These are phyloP conservation scores for Candida neerlandica DNA, from an alignment of 1,139 yeast species.

Conservation along the genomic window DNA sequence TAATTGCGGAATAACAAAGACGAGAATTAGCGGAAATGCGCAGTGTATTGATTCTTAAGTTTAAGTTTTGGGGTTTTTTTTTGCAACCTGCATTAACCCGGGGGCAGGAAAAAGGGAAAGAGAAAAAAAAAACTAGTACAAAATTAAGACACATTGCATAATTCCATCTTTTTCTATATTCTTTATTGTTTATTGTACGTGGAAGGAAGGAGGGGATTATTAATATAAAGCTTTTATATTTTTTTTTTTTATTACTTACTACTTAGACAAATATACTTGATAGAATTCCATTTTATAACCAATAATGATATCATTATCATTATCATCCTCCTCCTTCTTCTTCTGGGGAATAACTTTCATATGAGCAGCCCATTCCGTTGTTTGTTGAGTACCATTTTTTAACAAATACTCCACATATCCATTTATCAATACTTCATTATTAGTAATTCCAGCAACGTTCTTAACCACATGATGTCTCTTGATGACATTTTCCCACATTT, in stretches of 20 bases:
- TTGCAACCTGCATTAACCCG: conserved; percentile 1
- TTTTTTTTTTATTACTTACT: background rate
- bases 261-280: conserved; percentile 21
- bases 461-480: conserved; percentile 24
- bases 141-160: background rate
- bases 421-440: conserved; percentile 17
- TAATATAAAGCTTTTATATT: no score
- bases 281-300: conserved; percentile 20
- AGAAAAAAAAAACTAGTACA: background rate
- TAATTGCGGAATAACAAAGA: no score
- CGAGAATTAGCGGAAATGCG: background rate
- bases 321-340: conserved; percentile 3
- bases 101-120: background rate
- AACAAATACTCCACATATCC: conserved; percentile 26
- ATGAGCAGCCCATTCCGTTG: conserved; percentile 24
- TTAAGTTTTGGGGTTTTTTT: no score
- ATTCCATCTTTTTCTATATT: background rate
- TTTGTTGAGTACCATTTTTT: conserved; percentile 20
- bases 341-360: conserved; percentile 14
- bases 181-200: no score
- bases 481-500: conserved; percentile 26
- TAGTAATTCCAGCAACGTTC: conserved; percentile 19
- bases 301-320: conserved; percentile 5
- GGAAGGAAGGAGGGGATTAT: no score
- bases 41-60: no score